Base-by-base conservation (phyloP, 2,329 filamentous ascomycete genomes). In the Colletotrichum phormii region DNA sequence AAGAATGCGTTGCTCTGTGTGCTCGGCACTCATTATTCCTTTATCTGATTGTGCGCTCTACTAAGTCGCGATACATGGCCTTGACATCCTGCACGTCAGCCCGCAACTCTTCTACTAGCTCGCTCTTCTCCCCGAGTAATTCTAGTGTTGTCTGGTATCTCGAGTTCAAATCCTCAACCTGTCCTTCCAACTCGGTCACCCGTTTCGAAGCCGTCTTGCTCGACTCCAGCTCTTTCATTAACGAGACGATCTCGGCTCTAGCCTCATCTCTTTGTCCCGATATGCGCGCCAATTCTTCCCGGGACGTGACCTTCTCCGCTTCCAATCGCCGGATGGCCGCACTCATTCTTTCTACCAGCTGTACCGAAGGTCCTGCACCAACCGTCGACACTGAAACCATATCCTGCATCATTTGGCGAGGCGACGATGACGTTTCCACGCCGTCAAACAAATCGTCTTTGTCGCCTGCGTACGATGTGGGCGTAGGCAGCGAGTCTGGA, bases 121-220 rank as follows among this genome's bases (percentile, higher is more conserved):
- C 97, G 82, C 95, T 98, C 89, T 98, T 98, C 89, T 99, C 97
- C 1, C 97, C 97, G 69, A 99, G 84, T 91, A 98, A 92, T 84
- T 98, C 95, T 65, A 99, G 86, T 72, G 95, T 97, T 15, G 95
- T 97, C 80, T 97, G 92, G 80, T 98, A 98, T 77, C 96, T 88
- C 74, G 90, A 86, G 78, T 94, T 92, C 75, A 98, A 86, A 54
- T 90, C 89, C 33, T 84, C 84, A 62, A 98, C 85, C 76, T 95
- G 89, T 58, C 83, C 84, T 81, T 97, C 92, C 15, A 98, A 82
- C 72, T 89, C 87, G 24, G 86, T 84, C 0, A 95, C 88, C 72
- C 88, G 90, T 64, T 85, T 82, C 15, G 91, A 89, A 2, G 90
- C 89, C 2, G 82, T 84, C 75, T 90, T 89, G 79, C 92, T 92